Evolutionary conservation across 2,329 filamentous ascomycete genomes (phyloP).

Genomic region (Acarospora socialis): DNA sequence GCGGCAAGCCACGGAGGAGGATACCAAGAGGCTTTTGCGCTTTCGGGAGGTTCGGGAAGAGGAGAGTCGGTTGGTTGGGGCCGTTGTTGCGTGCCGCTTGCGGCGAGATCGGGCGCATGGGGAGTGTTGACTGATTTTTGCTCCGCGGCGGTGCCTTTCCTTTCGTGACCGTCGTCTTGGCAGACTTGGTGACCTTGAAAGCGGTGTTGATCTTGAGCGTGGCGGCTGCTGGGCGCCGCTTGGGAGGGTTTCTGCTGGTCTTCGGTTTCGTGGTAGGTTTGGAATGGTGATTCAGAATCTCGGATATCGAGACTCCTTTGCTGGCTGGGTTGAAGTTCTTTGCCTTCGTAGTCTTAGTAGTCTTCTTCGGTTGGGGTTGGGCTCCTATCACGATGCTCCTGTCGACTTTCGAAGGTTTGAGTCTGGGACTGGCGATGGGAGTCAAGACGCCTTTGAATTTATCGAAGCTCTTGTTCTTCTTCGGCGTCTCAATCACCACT

Average conservation of each 20-base stretch:
- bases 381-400: neutral
- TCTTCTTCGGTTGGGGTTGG: neutral
- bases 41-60: constrained; percentile 17
- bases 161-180: constrained; percentile 14
- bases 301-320: neutral
- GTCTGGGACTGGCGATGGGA: constrained; percentile 27
- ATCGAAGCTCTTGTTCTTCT: constrained; percentile 21
- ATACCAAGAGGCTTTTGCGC: constrained; percentile 2
- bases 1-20: constrained; percentile 9
- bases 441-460: constrained; percentile 23
- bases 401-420: constrained; percentile 19
- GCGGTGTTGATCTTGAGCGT: constrained; percentile 19
- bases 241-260: constrained; percentile 15
- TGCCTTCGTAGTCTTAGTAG: neutral
- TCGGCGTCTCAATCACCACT: constrained; percentile 25
- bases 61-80: constrained; percentile 11
- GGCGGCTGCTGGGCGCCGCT: constrained; percentile 13
- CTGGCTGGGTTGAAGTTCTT: neutral
- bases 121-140: constrained; percentile 14
- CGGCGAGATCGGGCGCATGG: constrained; percentile 23
- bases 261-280: constrained; percentile 11
- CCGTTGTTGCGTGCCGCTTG: constrained; percentile 25
- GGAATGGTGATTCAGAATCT: neutral
- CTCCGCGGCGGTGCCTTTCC: neutral
- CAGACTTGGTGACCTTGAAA: constrained; percentile 22